phyloP scores from a whole-genome alignment of 2,329 filamentous ascomycete genomes.

The Malbranchea cinnamomea region DNA sequence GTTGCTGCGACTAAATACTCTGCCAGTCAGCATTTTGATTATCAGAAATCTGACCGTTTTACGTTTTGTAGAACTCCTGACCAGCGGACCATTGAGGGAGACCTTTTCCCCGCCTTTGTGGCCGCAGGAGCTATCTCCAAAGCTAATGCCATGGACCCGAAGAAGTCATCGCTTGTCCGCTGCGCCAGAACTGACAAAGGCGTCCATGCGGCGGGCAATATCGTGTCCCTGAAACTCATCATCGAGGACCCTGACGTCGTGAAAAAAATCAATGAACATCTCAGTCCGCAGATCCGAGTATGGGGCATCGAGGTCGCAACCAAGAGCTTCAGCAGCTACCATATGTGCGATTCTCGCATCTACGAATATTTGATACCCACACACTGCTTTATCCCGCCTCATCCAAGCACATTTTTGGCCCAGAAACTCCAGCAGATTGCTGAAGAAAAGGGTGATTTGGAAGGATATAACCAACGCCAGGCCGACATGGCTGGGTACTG shows the following conservation, averaged over 20 bases:
- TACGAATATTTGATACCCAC: constrained; percentile 96
- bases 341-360: constrained; percentile 84
- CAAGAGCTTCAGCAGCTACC: constrained; percentile 87
- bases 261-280: constrained; percentile 72
- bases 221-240: constrained; percentile 90
- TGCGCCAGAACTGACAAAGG: constrained; percentile 96
- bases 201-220: constrained; percentile 88
- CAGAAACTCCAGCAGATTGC: constrained; percentile 68
- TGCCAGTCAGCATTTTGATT: not conserved
- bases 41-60: constrained; percentile 2
- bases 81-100: constrained; percentile 90
- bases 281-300: constrained; percentile 79
- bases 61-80: constrained; percentile 30
- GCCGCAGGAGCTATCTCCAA: constrained; percentile 87
- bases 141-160: constrained; percentile 89
- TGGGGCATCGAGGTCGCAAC: constrained; percentile 89
- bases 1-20: constrained; percentile 6
- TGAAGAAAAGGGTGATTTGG: constrained; percentile 55
- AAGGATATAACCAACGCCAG: constrained; percentile 53
- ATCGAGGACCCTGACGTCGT: constrained; percentile 81
- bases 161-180: constrained; percentile 85
- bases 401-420: constrained; percentile 73
- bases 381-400: constrained; percentile 81
- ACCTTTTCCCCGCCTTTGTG: constrained; percentile 85
- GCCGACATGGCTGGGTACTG: constrained; percentile 71